phyloP scores from a whole-genome alignment of 2,329 filamentous ascomycete genomes.

The Cephalotrichum gorgonifer region DNA sequence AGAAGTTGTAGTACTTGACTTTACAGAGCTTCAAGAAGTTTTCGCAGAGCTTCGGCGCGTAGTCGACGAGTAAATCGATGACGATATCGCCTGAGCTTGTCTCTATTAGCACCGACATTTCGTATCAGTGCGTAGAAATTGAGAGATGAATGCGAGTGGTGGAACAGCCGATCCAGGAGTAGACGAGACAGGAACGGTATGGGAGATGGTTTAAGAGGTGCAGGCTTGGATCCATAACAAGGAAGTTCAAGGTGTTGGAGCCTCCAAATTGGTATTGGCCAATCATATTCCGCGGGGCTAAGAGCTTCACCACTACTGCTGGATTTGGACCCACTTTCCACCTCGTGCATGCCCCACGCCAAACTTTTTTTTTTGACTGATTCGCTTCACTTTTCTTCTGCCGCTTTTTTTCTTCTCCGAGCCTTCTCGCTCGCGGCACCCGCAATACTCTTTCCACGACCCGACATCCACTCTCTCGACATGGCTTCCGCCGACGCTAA shows the following conservation, averaged over 20 bases:
- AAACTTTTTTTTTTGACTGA: slow-evolving; percentile 1
- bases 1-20: slow-evolving; percentile 98
- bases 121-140: background rate
- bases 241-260: too few relatives aligned
- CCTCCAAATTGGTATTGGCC: background rate
- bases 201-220: background rate
- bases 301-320: background rate
- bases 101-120: slow-evolving; percentile 89
- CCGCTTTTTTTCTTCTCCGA: background rate
- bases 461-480: background rate
- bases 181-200: background rate
- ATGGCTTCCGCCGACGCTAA: slow-evolving; percentile 1
- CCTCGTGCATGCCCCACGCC: slow-evolving; percentile 5
- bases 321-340: slow-evolving; percentile 1
- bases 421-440: background rate
- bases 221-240: background rate
- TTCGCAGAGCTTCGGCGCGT: slow-evolving; percentile 84
- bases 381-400: background rate
- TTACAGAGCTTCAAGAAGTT: slow-evolving; percentile 99
- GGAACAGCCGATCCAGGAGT: background rate
- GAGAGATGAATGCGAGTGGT: background rate
- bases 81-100: slow-evolving; percentile 91
- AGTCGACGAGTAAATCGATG: slow-evolving; percentile 81
- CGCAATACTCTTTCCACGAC: background rate
- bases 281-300: background rate